Conservation (phyloP, 2,329 filamentous ascomycete genomes). For the Stachybotrys chlorohalonatus region DNA sequence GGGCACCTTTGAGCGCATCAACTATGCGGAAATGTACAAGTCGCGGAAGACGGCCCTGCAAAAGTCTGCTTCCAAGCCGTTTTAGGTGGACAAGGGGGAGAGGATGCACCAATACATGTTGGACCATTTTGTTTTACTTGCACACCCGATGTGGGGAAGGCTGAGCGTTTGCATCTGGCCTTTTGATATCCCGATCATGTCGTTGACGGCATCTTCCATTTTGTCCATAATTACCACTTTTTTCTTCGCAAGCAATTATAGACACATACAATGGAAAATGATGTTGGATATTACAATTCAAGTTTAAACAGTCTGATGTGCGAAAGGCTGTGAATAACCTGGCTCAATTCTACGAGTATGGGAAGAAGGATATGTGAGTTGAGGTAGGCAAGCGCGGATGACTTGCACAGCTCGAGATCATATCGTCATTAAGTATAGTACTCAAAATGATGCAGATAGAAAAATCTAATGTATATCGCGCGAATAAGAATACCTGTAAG, state of each 20-base stretch:
- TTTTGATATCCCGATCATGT: background rate
- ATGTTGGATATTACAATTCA: background rate
- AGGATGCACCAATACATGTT: no score
- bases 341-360: no score
- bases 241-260: background rate
- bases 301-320: no score
- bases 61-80: background rate
- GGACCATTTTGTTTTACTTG: no score
- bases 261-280: background rate
- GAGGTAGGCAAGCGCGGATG: no score
- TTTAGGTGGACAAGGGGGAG: background rate
- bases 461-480: background rate
- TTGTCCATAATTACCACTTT: background rate
- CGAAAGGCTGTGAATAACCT: no score
- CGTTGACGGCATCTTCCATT: background rate
- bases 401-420: background rate
- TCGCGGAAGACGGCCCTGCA: conserved; percentile 18
- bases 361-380: no score
- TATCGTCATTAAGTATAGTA: background rate
- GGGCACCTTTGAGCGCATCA: conserved; percentile 58
- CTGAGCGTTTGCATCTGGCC: background rate
- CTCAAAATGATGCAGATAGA: background rate
- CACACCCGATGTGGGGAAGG: no score
- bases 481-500: background rate
- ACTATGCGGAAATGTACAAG: conserved; percentile 56